Base-by-base conservation (phyloP, 345 rosid species). In the Linum tenue region DNA sequence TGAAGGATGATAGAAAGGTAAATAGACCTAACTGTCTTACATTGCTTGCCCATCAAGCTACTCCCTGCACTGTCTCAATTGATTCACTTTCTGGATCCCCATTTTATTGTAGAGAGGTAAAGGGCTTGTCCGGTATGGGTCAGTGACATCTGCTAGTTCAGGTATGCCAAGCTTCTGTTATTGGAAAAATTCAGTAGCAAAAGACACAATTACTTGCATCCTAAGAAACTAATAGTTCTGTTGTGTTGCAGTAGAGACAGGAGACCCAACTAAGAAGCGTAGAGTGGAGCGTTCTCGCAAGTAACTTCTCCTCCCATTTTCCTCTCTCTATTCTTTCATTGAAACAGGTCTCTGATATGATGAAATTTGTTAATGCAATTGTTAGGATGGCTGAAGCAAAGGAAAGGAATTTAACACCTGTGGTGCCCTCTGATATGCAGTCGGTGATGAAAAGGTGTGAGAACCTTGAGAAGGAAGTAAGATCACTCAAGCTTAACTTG, bases 321-420 rank as follows among this genome's bases (percentile, higher is more conserved):
- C n/a, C 9, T 62, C 11, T 62, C 11, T 37, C 3, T 48, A 35
- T 59, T 3, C 40, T n/a, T 16, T 37, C 16, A n/a, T 39, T n/a
- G 12, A 39, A 10, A 12, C 50, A 22, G 16, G 31, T 22, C 60
- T 41, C 12, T 41, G 3, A 43, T 16, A 17, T 12, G 39, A 57
- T 53, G 37, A 14, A 39, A 41, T 40, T 48, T 22, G 44, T 31
- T 51, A 40, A 60, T 7, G 41, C 31, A 22, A 7, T 70, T 63
- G 72, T 35, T 70, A 86, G 92, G 77, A 86, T 86, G 92, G 94
- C 90, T 14, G 94, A 84, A 74, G 94, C 94, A 62, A 84, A 84
- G 69, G 94, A 83, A 72, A 74, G 85, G 69, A 84, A 72, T 72
- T 76, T 69, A 37, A 77, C 80, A 57, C 80, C 86, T 58, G 72